Conservation (phyloP, 371 early-diverging fungal genomes). For the Quaeritorhiza haematococci region DNA sequence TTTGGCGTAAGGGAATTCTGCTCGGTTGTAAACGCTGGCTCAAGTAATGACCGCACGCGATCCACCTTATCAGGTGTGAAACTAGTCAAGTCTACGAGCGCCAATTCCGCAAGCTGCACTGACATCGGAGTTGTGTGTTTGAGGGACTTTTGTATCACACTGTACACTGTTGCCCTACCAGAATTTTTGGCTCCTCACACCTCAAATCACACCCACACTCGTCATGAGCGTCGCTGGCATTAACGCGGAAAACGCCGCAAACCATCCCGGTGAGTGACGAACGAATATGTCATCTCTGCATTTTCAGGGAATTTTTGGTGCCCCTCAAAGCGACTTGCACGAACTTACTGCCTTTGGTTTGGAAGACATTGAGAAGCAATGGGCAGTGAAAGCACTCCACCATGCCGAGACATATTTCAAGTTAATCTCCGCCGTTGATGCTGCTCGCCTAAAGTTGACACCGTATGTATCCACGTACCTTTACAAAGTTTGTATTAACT, state of each 20-base stretch:
- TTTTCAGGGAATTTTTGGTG: neutral
- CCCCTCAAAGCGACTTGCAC: too few species aligned
- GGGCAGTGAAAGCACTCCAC: slow-evolving; percentile 91
- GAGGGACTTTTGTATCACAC: too few species aligned
- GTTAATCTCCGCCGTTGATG: slow-evolving; percentile 63
- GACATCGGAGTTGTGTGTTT: too few species aligned
- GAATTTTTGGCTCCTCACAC: too few species aligned
- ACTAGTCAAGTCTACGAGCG: too few species aligned
- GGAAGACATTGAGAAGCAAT: slow-evolving; percentile 68
- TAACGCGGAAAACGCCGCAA: slow-evolving; percentile 18
- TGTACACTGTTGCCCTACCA: too few species aligned
- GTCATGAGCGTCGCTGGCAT: slow-evolving; percentile 15
- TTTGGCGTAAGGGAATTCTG: too few species aligned
- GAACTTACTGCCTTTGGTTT: neutral
- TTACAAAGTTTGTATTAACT: neutral
- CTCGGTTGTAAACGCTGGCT: too few species aligned
- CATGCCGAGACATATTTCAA: slow-evolving; percentile 91
- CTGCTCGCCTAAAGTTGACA: slow-evolving; percentile 70
- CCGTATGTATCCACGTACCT: slow-evolving; percentile 41
- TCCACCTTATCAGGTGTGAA: too few species aligned
- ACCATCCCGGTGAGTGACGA: slow-evolving; percentile 10
- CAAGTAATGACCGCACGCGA: too few species aligned
- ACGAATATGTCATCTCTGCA: neutral
- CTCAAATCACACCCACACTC: too few species aligned
- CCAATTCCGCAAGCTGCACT: too few species aligned